Evolutionary conservation across 2,329 filamentous ascomycete genomes (phyloP), one percentile per base, ranked within the genome.

Genomic region (Hypoxylon sp.): DNA sequence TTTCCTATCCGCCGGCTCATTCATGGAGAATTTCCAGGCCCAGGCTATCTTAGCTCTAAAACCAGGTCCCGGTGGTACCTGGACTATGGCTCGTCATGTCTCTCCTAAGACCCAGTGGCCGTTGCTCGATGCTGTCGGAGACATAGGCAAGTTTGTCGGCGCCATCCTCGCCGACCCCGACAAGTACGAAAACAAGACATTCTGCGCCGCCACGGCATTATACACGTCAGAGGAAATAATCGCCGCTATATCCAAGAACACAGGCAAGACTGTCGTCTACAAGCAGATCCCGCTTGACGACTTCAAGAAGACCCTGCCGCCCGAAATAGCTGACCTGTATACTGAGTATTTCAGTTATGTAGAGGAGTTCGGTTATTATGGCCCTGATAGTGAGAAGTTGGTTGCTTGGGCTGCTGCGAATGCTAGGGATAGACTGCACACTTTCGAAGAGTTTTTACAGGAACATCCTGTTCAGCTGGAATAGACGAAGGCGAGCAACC

Each of bases 131-230:
- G 79, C 80, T 14, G 76, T 75, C 1, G 72, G 71, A 0, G 83
- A 87, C 62, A 82, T 80, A 0, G 85, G 84, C 7, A 80, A 81
- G 52, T 84, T 76, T 61, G 68, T 82, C 5, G 79, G 74, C 2
- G 76, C 79, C 5, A 80, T 84, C 21, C 76, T 84, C 0, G 79
- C 77, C 0, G 74, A 85, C 13, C 81, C 82, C 0, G 82, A 82
- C 0, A 78, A 79, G 51, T 81, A 81, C 21, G 75, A 80, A 1
- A 83, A 82, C 13, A 81, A 81, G 67, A 79, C 74, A 2, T 77
- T 88, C 30, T 77, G 79, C 17, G 85, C 79, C 0, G 84, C 84
- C 0, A 73, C 76, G 14, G 77, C 77, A 78, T 65, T 82, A 3
- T 78, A 78, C 60, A 72, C 77, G 3, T 72, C 80, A 6, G 70